Evolutionary conservation across 225 moss, liverwort and hornwort species (phyloP), one percentile per base, ranked within the genome.

Genomic region (Marchantia paleacea): DNA sequence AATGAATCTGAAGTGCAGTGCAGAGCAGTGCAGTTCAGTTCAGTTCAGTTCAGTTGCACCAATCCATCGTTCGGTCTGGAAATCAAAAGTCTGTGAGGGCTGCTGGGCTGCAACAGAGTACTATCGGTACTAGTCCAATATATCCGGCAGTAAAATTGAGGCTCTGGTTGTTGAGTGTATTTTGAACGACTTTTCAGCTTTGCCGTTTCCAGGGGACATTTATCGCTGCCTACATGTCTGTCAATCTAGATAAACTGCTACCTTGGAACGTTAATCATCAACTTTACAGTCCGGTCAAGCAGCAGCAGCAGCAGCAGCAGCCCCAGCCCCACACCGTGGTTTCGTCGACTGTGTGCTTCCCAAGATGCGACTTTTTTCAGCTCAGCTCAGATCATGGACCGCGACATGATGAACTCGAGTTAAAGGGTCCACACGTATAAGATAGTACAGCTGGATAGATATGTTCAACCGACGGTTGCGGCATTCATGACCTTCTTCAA

Each of bases 141-240:
- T 61, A 16, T 11, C 18, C 16, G 22, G 19, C 61, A 61, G 16
- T 61, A 61, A 22, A 20, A 61, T 61, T 11, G 18, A 20, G 22
- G 19, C 22, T 61, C 61, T 2, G 8, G 66, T 26, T 57, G 19
- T 57, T 57, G 19, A 57, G 57, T 12, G 19, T 12, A 12, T 57
- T 57, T 57, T 57, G 26, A 67, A 7, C 66, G 66, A 67, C 66
- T 67, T 67, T 67, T 26, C 66, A 67, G 66, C 66, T 67, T 67
- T 28, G 66, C 66, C 14, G 28, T 65, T 67, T 26, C 9, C 8
- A 26, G 18, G 28, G 29, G 13, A 11, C 66, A 67, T 67, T 67
- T 12, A 67, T 26, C 66, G 66, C 66, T 67, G 26, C 29, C 66
- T 67, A 12, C 66, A 10, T 39, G 39, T 29, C 66, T 67, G 66